These are phyloP conservation scores for Acephala macrosclerotiorum DNA, from an alignment of 2,329 filamentous ascomycete genomes.

Conservation along the genomic window DNA sequence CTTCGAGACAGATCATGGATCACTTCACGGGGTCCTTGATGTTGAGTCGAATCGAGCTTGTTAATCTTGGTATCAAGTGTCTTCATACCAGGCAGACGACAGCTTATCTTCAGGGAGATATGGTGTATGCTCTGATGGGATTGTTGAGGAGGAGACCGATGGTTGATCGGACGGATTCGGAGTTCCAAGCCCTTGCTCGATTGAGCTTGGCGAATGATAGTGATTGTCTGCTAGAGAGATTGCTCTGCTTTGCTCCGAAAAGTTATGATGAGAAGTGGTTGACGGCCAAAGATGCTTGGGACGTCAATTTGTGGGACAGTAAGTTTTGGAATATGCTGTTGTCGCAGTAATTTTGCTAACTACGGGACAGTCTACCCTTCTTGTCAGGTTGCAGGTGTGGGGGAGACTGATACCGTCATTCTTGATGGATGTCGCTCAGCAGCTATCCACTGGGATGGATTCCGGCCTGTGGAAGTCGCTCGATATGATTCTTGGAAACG, in stretches of 20 bases:
- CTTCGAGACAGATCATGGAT: conserved; percentile 15
- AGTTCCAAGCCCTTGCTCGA: conserved; percentile 43
- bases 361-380: conserved; percentile 36
- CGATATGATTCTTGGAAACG: conserved; percentile 8
- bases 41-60: conserved; percentile 9
- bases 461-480: conserved; percentile 14
- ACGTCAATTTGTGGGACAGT: conserved; percentile 42
- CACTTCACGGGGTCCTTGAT: conserved; percentile 16
- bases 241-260: conserved; percentile 37
- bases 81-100: neutral
- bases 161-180: conserved; percentile 37
- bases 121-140: conserved; percentile 9
- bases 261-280: conserved; percentile 29
- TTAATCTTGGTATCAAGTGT: conserved; percentile 8
- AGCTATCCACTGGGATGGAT: conserved; percentile 40
- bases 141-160: conserved; percentile 23
- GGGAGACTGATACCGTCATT: conserved; percentile 42
- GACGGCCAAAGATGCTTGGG: conserved; percentile 37
- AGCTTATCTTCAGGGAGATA: conserved; percentile 1
- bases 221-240: conserved; percentile 42
- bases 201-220: conserved; percentile 43
- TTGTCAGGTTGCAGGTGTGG: conserved; percentile 44
- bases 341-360: neutral
- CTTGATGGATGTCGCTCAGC: conserved; percentile 42
- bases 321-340: neutral